Evolutionary conservation across 257 asterid genomes (phyloP).

Genomic region (Haberlea rhodopensis): DNA sequence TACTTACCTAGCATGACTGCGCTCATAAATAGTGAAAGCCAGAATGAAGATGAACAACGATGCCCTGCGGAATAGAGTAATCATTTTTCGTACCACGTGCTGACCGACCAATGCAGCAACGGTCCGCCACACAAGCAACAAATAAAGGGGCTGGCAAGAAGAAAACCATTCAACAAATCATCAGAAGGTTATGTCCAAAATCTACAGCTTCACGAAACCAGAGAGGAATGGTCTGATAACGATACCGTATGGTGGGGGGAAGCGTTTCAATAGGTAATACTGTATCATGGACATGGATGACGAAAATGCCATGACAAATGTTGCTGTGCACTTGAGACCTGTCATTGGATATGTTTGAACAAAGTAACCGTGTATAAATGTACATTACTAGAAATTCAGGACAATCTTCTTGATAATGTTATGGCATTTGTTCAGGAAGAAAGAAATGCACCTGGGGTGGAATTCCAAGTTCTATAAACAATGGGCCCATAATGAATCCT

Average conservation of each 20-base stretch:
- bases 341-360: slow-evolving; percentile 19
- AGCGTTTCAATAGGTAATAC: slow-evolving; percentile 53
- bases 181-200: background rate
- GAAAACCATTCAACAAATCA: background rate
- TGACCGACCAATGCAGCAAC: slow-evolving; percentile 57
- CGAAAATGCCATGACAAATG: slow-evolving; percentile 49
- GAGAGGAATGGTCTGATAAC: background rate
- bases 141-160: slow-evolving; percentile 48
- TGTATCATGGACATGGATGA: slow-evolving; percentile 65
- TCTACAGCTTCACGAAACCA: background rate
- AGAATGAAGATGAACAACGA: slow-evolving; percentile 60
- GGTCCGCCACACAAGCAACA: slow-evolving; percentile 44
- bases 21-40: slow-evolving; percentile 59
- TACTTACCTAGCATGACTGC: slow-evolving; percentile 62
- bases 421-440: background rate
- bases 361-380: background rate
- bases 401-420: background rate
- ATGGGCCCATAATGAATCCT: slow-evolving; percentile 61
- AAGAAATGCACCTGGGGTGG: slow-evolving; percentile 52
- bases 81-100: slow-evolving; percentile 52
- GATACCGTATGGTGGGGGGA: slow-evolving; percentile 56
- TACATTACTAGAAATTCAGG: too few relatives aligned
- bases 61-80: slow-evolving; percentile 57
- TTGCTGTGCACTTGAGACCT: slow-evolving; percentile 69
- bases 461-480: slow-evolving; percentile 52